Evolutionary conservation across 1,284 basidiomycete genomes (phyloP).

Genomic region (Leucoagaricus sp.): DNA sequence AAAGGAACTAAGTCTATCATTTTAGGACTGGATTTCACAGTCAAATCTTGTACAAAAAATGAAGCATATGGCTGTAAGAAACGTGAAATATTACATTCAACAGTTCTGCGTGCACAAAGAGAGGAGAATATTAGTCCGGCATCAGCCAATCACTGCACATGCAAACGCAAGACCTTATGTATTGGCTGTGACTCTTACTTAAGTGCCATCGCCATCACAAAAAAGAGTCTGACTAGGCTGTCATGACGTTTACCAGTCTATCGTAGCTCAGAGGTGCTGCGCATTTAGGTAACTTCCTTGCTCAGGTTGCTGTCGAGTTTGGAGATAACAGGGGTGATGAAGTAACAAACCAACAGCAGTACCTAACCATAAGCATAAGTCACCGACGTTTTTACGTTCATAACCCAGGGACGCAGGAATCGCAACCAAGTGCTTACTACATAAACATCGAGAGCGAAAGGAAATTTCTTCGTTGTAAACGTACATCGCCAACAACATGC

Average conservation of each 20-base stretch:
- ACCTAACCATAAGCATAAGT: too few species aligned
- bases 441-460: background rate
- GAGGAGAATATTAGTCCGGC: slow-evolving; percentile 21
- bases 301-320: too few species aligned
- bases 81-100: slow-evolving; percentile 24
- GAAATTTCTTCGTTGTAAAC: background rate
- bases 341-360: too few species aligned
- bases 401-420: background rate
- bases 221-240: too few species aligned
- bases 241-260: too few species aligned
- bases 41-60: slow-evolving; percentile 40
- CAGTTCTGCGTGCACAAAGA: slow-evolving; percentile 20
- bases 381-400: too few species aligned
- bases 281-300: too few species aligned
- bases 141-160: slow-evolving; percentile 22
- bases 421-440: background rate
- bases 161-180: background rate
- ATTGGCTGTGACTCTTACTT: too few species aligned
- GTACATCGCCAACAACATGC: slow-evolving; percentile 3
- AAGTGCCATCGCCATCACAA: too few species aligned
- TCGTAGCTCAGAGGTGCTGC: too few species aligned
- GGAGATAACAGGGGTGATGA: too few species aligned
- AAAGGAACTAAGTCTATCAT: slow-evolving; percentile 28
- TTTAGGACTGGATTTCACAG: slow-evolving; percentile 34
- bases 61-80: slow-evolving; percentile 18